Evolutionary conservation across 225 moss, liverwort and hornwort genomes (phyloP).

Genomic region (Pseudoscleropodium purum): DNA sequence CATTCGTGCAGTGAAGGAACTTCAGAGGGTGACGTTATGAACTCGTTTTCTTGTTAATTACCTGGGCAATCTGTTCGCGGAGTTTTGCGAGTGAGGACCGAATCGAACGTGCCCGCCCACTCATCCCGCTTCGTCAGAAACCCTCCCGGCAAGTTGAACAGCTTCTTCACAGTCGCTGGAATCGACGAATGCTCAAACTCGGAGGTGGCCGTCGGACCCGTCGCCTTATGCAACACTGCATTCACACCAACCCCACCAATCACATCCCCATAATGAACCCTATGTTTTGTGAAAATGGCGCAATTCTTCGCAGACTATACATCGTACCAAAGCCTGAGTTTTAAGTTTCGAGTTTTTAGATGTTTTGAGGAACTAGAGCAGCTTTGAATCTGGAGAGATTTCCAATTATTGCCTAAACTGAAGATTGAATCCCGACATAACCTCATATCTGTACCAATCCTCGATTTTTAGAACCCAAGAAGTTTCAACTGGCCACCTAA

Average conservation of each 20-base stretch:
- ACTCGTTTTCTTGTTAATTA: constrained; percentile 3
- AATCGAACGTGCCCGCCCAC: constrained; percentile 88
- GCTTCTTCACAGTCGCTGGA: constrained; percentile 65
- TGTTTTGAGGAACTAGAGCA: background rate
- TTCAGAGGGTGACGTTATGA: background rate
- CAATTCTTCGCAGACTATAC: too few species aligned
- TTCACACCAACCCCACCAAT: background rate
- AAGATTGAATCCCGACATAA: background rate
- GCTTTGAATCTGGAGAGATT: background rate
- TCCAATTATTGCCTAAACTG: background rate
- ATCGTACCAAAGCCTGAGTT: background rate
- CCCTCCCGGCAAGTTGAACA: constrained; percentile 56
- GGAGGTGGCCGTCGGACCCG: constrained; percentile 57
- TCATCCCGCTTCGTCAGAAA: constrained; percentile 76
- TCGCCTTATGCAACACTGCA: constrained; percentile 63
- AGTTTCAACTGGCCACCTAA: background rate
- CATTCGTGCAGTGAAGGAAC: background rate
- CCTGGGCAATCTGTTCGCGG: constrained; percentile 84
- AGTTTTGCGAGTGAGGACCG: constrained; percentile 35
- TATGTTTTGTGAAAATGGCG: background rate
- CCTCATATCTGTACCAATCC: background rate
- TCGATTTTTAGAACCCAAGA: background rate
- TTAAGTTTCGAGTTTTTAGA: background rate
- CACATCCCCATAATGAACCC: background rate
- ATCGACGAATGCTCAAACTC: constrained; percentile 94